Percentiles rank a stretch among this genome's conserved stretches.
Evolutionary conservation across 1,284 basidiomycete genomes (phyloP).

Genomic region (Laetiporus sulphureus): DNA sequence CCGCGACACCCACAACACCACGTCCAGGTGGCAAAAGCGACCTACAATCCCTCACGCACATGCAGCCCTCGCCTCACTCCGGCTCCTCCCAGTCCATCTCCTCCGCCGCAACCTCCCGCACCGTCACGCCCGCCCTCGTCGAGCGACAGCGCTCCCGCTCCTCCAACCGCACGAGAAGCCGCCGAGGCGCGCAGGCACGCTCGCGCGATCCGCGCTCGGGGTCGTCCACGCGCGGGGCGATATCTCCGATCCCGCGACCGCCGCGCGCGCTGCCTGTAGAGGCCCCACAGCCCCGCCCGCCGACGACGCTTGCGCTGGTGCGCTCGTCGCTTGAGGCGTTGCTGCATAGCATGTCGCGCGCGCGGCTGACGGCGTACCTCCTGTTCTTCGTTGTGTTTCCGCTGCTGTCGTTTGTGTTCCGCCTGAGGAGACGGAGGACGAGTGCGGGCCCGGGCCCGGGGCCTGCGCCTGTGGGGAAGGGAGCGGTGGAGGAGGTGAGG

Average conservation of each 20-base stretch:
- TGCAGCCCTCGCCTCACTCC: slow-evolving; percentile 16
- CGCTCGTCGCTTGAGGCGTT: slow-evolving; percentile 19
- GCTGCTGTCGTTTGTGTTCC: slow-evolving; percentile 49
- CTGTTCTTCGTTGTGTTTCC: slow-evolving; percentile 57
- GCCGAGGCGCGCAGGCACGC: not conserved
- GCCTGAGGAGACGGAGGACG: slow-evolving; percentile 35
- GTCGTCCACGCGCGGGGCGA: slow-evolving; percentile 1
- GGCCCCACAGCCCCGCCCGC: slow-evolving; percentile 13
- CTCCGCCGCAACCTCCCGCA: slow-evolving; percentile 23
- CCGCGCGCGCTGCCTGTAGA: slow-evolving; percentile 13
- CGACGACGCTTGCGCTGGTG: slow-evolving; percentile 22
- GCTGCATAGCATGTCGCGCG: slow-evolving; percentile 15
- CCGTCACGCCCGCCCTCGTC: slow-evolving; percentile 17
- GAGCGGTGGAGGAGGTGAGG: slow-evolving; percentile 51
- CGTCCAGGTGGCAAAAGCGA: slow-evolving; percentile 11
- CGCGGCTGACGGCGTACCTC: slow-evolving; percentile 41
- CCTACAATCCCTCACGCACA: slow-evolving; percentile 11
- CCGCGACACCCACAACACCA: slow-evolving; percentile 26
- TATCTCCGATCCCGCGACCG: slow-evolving; percentile 11
- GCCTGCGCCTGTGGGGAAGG: slow-evolving; percentile 20
- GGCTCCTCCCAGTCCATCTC: slow-evolving; percentile 22
- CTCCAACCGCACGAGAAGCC: slow-evolving; percentile 9
- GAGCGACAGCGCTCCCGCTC: slow-evolving; percentile 8
- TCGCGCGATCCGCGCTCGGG: not conserved
- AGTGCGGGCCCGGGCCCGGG: slow-evolving; percentile 3